Base-by-base conservation (phyloP, 305 asterid species). In the Nicotiana rustica region DNA sequence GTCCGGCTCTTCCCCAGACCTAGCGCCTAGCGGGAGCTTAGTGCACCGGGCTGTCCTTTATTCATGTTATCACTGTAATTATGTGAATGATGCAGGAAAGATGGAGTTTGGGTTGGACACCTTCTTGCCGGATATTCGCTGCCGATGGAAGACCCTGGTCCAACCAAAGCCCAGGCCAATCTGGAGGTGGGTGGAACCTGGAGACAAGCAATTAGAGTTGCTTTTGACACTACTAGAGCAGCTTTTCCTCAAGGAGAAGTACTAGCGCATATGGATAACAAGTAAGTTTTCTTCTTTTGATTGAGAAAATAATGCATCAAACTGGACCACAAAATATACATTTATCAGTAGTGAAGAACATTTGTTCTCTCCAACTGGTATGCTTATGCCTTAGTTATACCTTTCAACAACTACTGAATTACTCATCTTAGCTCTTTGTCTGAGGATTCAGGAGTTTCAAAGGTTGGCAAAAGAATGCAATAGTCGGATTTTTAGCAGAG, bases 31-130 rank as follows among this genome's bases (percentile, higher is more conserved):
- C 38, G 25, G 25, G 25, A 25, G 25, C 25, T 25, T 25, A 25
- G 25, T 25, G 25, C 25, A 25, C 25, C 25, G 25, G 25, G 25
- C 25, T 25, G 25, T 25, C 25, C 25, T 25, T 25, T 25, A 25
- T 25, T 35, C 4, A 10, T 71, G 6, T 21, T 47, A 21, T 73
- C 14, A 69, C 13, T 69, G 33, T 44, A n/a, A 69, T 68, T 17
- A 44, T 71, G 33, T 57, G 9, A 47, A 69, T 60, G 4, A 31
- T 82, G 7, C 82, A 83, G 88, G 83, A 85, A 85, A 85, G 68
- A 70, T 57, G 82, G 80, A 82, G 80, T 83, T 71, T 85, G 88
- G 88, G 88, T 83, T 52, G 88, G 88, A 61, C 86, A 85, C 79
- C 84, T 85, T 1, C 78, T 85, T 14, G 81, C 86, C n/a, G 86